Evolutionary conservation across 2,329 filamentous ascomycete species (phyloP).

Genomic region (Chaetomium sp.): DNA sequence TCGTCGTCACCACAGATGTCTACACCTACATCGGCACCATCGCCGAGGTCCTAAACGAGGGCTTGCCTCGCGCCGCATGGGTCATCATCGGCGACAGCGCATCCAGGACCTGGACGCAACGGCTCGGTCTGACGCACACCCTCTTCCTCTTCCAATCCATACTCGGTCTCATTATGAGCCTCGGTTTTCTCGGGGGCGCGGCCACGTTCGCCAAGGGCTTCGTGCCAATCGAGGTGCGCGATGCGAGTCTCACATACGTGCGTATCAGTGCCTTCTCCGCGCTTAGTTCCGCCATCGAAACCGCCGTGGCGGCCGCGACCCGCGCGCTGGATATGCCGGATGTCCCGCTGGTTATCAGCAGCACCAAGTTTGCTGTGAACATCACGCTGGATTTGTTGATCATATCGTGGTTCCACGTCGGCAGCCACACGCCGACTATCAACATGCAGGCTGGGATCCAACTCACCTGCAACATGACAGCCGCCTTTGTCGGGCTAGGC

Average conservation of each 20-base stretch:
- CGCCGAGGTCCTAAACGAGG: slow-evolving; percentile 65
- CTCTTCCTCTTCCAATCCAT: slow-evolving; percentile 54
- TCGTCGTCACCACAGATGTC: slow-evolving; percentile 57
- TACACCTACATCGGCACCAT: slow-evolving; percentile 66
- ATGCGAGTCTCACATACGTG: slow-evolving; percentile 55
- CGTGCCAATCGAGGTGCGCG: slow-evolving; percentile 49
- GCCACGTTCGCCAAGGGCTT: slow-evolving; percentile 52
- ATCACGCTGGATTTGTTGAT: slow-evolving; percentile 27
- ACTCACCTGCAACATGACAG: slow-evolving; percentile 22
- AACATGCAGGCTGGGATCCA: slow-evolving; percentile 1
- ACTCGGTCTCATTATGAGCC: slow-evolving; percentile 25
- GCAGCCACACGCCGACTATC: neutral
- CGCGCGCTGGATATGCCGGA: neutral
- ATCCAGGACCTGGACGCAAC: slow-evolving; percentile 42
- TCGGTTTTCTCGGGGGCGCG: slow-evolving; percentile 51
- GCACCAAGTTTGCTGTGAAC: neutral
- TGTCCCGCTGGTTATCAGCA: slow-evolving; percentile 2
- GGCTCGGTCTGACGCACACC: slow-evolving; percentile 56
- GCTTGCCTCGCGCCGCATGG: slow-evolving; percentile 62
- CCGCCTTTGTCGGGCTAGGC: neutral
- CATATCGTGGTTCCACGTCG: slow-evolving; percentile 1
- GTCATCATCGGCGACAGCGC: slow-evolving; percentile 60
- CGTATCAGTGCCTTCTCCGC: slow-evolving; percentile 58
- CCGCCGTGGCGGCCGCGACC: neutral
- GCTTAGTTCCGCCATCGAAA: slow-evolving; percentile 48